Evolutionary conservation across 352 stramenopile genomes (phyloP).

Genomic region (Globisporangium apiculatum): DNA sequence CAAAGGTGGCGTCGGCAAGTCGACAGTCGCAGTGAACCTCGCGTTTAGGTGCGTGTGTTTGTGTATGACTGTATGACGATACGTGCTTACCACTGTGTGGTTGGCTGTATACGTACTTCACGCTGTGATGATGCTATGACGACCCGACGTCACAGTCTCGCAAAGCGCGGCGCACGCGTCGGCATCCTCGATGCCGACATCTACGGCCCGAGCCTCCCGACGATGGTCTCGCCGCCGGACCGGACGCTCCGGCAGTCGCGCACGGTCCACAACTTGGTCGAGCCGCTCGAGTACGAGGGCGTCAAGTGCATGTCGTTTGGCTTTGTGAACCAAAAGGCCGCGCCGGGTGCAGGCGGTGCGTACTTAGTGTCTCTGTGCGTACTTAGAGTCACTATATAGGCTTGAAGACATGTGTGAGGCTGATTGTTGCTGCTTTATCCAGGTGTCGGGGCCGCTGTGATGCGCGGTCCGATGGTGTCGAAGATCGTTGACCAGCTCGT

Average conservation of each 20-base stretch:
- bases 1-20: conserved; percentile 99
- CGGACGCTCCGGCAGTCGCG: conserved; percentile 60
- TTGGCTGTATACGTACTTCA: no score
- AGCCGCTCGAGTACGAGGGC: conserved; percentile 81
- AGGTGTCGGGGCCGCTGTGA: conserved; percentile 87
- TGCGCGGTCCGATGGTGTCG: conserved; percentile 97
- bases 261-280: conserved; percentile 66
- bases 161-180: conserved; percentile 88
- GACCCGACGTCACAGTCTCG: conserved; percentile 35
- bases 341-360: conserved; percentile 61
- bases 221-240: conserved; percentile 87
- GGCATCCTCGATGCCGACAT: conserved; percentile 99
- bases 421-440: not conserved
- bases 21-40: conserved; percentile 98
- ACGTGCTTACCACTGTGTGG: no score
- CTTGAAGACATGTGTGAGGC: no score
- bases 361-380: conserved; percentile 14
- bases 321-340: conserved; percentile 85
- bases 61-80: no score
- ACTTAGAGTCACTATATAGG: conserved; percentile 1
- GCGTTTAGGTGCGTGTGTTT: conserved; percentile 76
- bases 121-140: no score
- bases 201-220: conserved; percentile 97
- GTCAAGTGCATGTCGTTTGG: conserved; percentile 93
- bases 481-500: conserved; percentile 96